Evolutionary conservation across 768 basidiomycete genomes (phyloP).

Genomic region (Exidia glandulosa): DNA sequence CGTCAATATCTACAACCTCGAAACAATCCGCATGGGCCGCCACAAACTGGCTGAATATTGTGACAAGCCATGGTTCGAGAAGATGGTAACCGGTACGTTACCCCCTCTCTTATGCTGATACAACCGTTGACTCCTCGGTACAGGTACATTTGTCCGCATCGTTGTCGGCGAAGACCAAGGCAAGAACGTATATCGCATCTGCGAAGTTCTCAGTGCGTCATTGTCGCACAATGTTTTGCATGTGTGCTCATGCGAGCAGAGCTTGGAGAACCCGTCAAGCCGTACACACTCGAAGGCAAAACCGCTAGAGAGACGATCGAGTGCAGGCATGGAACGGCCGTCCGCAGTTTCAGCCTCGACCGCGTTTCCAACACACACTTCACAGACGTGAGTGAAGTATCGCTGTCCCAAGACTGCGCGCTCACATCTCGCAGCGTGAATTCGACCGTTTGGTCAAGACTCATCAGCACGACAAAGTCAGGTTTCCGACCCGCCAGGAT

Average conservation of each 20-base stretch:
- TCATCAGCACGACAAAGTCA: constrained; percentile 40
- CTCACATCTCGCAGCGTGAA: constrained; percentile 45
- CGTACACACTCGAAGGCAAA: constrained; percentile 62
- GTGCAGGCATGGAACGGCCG: constrained; percentile 65
- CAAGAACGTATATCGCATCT: constrained; percentile 65
- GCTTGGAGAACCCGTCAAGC: constrained; percentile 44
- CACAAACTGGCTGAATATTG: constrained; percentile 60
- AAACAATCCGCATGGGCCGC: constrained; percentile 52
- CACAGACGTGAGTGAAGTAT: constrained; percentile 36
- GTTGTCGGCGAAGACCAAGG: constrained; percentile 55
- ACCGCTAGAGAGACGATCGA: constrained; percentile 56
- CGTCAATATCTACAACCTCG: constrained; percentile 46
- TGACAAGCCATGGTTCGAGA: constrained; percentile 75
- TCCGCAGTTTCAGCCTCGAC: constrained; percentile 62
- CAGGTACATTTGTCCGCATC: constrained; percentile 82
- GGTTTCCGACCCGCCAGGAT: constrained; percentile 54
- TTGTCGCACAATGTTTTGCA: not conserved
- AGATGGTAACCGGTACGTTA: constrained; percentile 63
- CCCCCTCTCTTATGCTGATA: not conserved
- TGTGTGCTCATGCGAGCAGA: constrained; percentile 24
- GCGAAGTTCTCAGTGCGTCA: constrained; percentile 20
- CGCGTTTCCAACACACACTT: constrained; percentile 72
- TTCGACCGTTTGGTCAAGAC: constrained; percentile 46
- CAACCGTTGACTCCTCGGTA: constrained; percentile 1
- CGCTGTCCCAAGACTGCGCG: not conserved